Percentiles rank a stretch among this genome's conserved stretches.
phyloP scores from a whole-genome alignment of 306 rosid species.

The Cucumis hystrix region DNA sequence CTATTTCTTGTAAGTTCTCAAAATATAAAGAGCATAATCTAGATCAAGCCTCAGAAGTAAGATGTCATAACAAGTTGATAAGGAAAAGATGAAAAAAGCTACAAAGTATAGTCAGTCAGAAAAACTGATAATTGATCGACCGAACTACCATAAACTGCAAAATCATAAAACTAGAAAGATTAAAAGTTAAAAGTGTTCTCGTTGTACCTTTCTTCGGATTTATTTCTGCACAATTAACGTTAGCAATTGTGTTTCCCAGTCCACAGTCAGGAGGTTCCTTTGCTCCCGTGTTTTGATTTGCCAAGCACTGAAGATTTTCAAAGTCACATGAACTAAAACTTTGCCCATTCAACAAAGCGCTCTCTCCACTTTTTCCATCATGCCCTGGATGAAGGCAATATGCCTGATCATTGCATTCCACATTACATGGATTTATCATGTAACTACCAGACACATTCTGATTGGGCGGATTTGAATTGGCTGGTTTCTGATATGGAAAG shows the following conservation, averaged over 20 bases:
- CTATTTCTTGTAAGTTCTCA: neutral
- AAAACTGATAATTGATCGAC: neutral
- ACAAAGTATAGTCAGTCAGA: neutral
- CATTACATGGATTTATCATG: conserved; percentile 70
- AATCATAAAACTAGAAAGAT: neutral
- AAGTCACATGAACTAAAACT: conserved; percentile 63
- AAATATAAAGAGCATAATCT: neutral
- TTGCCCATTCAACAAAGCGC: conserved; percentile 24
- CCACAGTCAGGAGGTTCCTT: conserved; percentile 51
- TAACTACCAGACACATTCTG: conserved; percentile 31
- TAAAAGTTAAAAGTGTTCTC: neutral
- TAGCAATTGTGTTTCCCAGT: conserved; percentile 26
- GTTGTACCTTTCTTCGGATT: conserved; percentile 25
- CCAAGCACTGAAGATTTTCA: conserved; percentile 65
- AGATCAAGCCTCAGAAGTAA: neutral
- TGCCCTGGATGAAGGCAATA: conserved; percentile 53
- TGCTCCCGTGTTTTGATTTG: conserved; percentile 40
- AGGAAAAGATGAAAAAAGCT: neutral
- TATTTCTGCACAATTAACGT: conserved; percentile 26
- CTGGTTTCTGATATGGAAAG: conserved; percentile 73
- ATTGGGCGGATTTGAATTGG: conserved; percentile 21
- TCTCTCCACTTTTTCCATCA: conserved; percentile 46
- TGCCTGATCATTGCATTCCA: conserved; percentile 70
- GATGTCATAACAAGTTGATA: neutral
- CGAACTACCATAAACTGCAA: neutral